Percentiles rank a stretch among this genome's conserved stretches.
Conservation (phyloP, 129 eudicot genomes). For the Apium graveolens region DNA sequence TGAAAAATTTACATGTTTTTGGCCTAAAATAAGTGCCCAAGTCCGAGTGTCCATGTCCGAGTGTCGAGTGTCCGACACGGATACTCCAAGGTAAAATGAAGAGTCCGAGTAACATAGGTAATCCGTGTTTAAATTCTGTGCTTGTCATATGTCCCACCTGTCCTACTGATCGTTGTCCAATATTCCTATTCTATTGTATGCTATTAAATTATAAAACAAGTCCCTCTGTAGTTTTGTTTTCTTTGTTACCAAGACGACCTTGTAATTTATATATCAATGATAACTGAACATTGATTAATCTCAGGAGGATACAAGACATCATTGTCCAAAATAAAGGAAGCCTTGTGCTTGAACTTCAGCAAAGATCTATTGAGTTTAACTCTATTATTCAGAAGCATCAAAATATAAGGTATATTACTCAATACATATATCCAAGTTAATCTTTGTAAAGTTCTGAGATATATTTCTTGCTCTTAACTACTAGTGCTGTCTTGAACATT, state of each 20-base stretch:
- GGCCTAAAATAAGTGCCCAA: no score
- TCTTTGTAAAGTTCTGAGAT: neutral
- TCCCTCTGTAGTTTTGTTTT: neutral
- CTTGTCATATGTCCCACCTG: neutral
- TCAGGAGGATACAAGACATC: slow-evolving; percentile 79
- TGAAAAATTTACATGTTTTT: no score
- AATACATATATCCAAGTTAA: neutral
- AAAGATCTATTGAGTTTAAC: slow-evolving; percentile 83
- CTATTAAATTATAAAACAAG: neutral
- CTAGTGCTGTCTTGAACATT: slow-evolving; percentile 7
- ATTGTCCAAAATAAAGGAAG: slow-evolving; percentile 73
- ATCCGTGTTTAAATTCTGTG: neutral
- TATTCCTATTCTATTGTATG: neutral
- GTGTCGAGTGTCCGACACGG: no score
- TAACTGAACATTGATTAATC: slow-evolving; percentile 3
- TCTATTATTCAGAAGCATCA: slow-evolving; percentile 79
- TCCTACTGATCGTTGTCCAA: neutral
- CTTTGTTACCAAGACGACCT: neutral
- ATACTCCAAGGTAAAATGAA: no score
- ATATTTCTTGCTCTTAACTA: neutral
- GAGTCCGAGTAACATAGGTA: no score
- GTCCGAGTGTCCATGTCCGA: no score
- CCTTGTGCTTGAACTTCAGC: slow-evolving; percentile 91
- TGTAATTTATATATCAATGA: neutral
- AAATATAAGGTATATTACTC: slow-evolving; percentile 51